phyloP scores from a whole-genome alignment of 805 yeast species.

The Candida krabiensis region DNA sequence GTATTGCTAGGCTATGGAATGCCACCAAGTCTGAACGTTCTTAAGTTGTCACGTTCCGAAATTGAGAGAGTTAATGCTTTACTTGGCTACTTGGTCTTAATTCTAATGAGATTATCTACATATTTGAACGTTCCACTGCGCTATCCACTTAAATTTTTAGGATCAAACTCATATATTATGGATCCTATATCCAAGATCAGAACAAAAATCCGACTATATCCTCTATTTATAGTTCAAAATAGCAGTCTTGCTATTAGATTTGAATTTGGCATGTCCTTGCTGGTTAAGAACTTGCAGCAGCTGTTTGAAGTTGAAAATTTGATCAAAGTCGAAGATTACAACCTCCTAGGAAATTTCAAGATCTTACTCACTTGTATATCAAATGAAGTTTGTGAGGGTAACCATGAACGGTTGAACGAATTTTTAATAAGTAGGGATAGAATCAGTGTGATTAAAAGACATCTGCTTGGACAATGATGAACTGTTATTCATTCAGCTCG shows the following conservation, averaged over 20 bases:
- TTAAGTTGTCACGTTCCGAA: slow-evolving; percentile 28
- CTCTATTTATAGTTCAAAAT: slow-evolving; percentile 50
- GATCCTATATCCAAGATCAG: slow-evolving; percentile 45
- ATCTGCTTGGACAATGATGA: slow-evolving; percentile 16
- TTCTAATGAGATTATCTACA: slow-evolving; percentile 39
- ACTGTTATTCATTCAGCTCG: background rate
- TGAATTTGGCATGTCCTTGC: slow-evolving; percentile 48
- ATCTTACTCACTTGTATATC: slow-evolving; percentile 33
- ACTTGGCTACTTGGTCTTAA: slow-evolving; percentile 46
- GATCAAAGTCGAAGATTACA: slow-evolving; percentile 30
- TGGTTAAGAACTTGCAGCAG: slow-evolving; percentile 50
- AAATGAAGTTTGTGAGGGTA: slow-evolving; percentile 13
- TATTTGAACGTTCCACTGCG: slow-evolving; percentile 46
- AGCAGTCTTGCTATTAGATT: slow-evolving; percentile 38
- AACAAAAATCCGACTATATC: slow-evolving; percentile 40
- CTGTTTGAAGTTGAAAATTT: slow-evolving; percentile 32
- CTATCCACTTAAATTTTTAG: slow-evolving; percentile 48
- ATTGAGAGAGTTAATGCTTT: slow-evolving; percentile 47
- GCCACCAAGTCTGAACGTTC: slow-evolving; percentile 20
- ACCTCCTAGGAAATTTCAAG: slow-evolving; percentile 34
- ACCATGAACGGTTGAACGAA: slow-evolving; percentile 16
- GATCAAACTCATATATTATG: slow-evolving; percentile 47
- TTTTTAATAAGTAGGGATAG: slow-evolving; percentile 24
- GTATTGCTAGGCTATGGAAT: slow-evolving; percentile 33
- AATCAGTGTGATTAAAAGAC: slow-evolving; percentile 25